Percentiles rank a stretch among this genome's conserved stretches.
Evolutionary conservation across 1,284 basidiomycete genomes (phyloP).

Genomic region (Fomitopsis pinicola): DNA sequence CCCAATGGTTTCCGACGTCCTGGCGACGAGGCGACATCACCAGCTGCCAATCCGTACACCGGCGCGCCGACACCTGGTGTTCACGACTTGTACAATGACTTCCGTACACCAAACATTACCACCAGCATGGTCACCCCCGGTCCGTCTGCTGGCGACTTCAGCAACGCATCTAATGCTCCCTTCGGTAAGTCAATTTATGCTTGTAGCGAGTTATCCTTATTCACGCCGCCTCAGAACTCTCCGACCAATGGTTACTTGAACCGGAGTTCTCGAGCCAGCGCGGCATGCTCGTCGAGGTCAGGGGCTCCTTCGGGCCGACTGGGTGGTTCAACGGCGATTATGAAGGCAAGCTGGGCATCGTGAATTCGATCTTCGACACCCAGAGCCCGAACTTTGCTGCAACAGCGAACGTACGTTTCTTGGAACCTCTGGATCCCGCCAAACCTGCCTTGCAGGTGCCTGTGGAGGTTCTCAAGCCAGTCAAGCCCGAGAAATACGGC

Average conservation of each 20-base stretch:
- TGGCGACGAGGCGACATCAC: neutral
- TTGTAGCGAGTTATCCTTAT: neutral
- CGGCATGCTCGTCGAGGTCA: conserved; percentile 46
- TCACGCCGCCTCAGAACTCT: conserved; percentile 18
- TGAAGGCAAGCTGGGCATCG: conserved; percentile 45
- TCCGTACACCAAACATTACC: conserved; percentile 24
- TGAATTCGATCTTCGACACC: conserved; percentile 33
- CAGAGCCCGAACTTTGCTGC: conserved; percentile 26
- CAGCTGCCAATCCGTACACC: conserved; percentile 14
- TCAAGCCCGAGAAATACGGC: conserved; percentile 20
- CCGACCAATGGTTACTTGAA: conserved; percentile 43
- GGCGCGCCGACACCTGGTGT: conserved; percentile 42
- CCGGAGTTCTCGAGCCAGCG: conserved; percentile 34
- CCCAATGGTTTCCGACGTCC: neutral
- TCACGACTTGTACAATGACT: conserved; percentile 17
- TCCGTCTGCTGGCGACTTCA: conserved; percentile 4
- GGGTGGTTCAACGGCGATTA: conserved; percentile 52
- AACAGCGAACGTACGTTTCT: conserved; percentile 28
- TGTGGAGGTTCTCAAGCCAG: conserved; percentile 25
- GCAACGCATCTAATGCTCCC: conserved; percentile 7
- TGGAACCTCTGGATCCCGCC: conserved; percentile 18
- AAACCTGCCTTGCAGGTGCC: conserved; percentile 23
- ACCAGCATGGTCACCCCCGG: conserved; percentile 7
- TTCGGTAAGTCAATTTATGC: conserved; percentile 2
- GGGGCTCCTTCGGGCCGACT: conserved; percentile 35